Base-by-base conservation (phyloP, 768 basidiomycete genomes). In the Clathrus columnatus region DNA sequence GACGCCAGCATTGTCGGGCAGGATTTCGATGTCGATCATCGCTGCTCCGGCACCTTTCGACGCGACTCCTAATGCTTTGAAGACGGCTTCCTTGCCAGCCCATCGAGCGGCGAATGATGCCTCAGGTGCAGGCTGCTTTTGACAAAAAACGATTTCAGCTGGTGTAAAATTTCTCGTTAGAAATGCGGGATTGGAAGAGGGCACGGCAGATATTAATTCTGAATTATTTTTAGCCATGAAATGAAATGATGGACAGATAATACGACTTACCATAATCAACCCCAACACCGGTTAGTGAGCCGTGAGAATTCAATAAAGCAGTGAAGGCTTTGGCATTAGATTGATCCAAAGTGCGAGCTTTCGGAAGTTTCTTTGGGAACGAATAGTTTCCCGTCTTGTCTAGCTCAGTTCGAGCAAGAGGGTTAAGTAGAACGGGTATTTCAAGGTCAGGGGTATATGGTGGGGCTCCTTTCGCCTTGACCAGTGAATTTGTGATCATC, bases 11-110 rank as follows among this genome's bases (percentile, higher is more conserved):
- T 75, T 74, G 64, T 85, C 79, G 46, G 87, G 84, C 57, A 95
- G 74, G 63, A 98, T 93, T 70, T 98, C 96, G 57, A 99, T 98
- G 61, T 98, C 94, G 71, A 89, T 89, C 86, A 98, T 85, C n/a
- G 86, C 76, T 17, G 96, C 94, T 5, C 81, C 89, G 10, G 94
- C 95, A 36, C 96, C 96, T 70, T 91, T 87, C 3, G 90, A 92
- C 18, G 84, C 72, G 44, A 92, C 86, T 20, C 91, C 88, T 1
- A 99, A 79, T 4, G 92, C 88, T 74, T 98, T 98, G 84, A 98
- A 97, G 52, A 87, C 83, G 2, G 94, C 95, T 69, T 98, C 96
- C 72, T 98, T 99, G 50, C 91, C 95, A 26, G 81, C 89, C 95
- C 96, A 99, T 54, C 94, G 87, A 30, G 89, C 94, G 20, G 96